These are phyloP conservation scores for Diatrype stigma DNA, from an alignment of 2,329 filamentous ascomycete species.

Conservation along the genomic window DNA sequence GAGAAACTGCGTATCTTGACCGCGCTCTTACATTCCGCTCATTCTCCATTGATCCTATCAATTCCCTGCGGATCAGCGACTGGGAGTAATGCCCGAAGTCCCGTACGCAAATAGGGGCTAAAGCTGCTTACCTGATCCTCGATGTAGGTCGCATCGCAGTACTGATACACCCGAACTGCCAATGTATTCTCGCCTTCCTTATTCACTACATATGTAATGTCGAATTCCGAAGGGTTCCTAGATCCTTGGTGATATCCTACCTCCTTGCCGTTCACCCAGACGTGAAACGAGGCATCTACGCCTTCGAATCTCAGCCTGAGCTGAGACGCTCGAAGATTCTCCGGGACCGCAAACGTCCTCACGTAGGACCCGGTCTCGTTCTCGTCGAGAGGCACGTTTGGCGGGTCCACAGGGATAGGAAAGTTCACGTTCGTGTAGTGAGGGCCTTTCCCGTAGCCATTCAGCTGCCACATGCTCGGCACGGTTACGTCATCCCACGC, in stretches of 20 bases:
- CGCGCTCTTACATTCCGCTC: slow-evolving; percentile 38
- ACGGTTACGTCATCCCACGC: slow-evolving; percentile 53
- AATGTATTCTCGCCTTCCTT: slow-evolving; percentile 41
- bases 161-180: slow-evolving; percentile 57
- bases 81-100: no score
- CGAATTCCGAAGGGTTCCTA: slow-evolving; percentile 59
- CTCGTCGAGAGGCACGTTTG: slow-evolving; percentile 51
- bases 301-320: slow-evolving; percentile 58
- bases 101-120: background rate
- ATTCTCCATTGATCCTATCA: slow-evolving; percentile 56
- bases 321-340: slow-evolving; percentile 34
- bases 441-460: slow-evolving; percentile 59
- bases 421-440: slow-evolving; percentile 69
- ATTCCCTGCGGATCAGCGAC: background rate
- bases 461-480: slow-evolving; percentile 67
- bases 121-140: slow-evolving; percentile 43
- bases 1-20: background rate
- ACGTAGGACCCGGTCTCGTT: slow-evolving; percentile 52
- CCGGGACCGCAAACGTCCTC: slow-evolving; percentile 43
- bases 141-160: slow-evolving; percentile 57
- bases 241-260: slow-evolving; percentile 60
- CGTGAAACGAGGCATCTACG: slow-evolving; percentile 58
- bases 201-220: slow-evolving; percentile 46
- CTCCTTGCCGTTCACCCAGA: slow-evolving; percentile 56
- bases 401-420: slow-evolving; percentile 61